These are phyloP conservation scores for Trypanosoma rangeli DNA, from an alignment of 208 protist genomes.

Conservation along the genomic window DNA sequence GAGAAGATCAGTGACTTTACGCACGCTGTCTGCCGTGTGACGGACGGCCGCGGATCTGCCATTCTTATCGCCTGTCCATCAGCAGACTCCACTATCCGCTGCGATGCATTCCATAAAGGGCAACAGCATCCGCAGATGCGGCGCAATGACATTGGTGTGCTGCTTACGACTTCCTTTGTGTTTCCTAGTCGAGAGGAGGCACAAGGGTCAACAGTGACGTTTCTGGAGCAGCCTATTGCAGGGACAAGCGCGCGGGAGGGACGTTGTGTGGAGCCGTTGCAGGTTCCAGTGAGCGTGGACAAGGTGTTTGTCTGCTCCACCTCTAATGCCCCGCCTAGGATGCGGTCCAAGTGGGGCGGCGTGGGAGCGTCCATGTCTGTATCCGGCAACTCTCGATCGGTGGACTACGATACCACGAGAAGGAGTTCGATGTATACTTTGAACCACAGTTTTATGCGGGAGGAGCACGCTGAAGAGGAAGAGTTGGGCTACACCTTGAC, in stretches of 20 bases:
- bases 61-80: slow-evolving; percentile 61
- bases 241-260: slow-evolving; percentile 56
- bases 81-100: background rate
- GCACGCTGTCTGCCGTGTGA: slow-evolving; percentile 81
- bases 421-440: background rate
- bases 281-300: slow-evolving; percentile 48
- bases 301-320: slow-evolving; percentile 61
- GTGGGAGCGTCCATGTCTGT: slow-evolving; percentile 1
- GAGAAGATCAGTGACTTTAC: slow-evolving; percentile 74
- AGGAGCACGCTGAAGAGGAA: slow-evolving; percentile 33
- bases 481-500: slow-evolving; percentile 77
- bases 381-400: background rate
- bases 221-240: slow-evolving; percentile 75
- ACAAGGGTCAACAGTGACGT: slow-evolving; percentile 41
- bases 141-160: slow-evolving; percentile 31
- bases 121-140: background rate
- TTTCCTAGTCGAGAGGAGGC: slow-evolving; percentile 40
- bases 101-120: background rate
- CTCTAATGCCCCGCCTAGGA: background rate
- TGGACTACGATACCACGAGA: background rate
- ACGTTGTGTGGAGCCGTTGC: slow-evolving; percentile 43
- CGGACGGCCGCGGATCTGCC: slow-evolving; percentile 56
- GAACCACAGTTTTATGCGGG: background rate
- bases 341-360: background rate
- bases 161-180: slow-evolving; percentile 81